Percentiles rank a stretch among this genome's conserved stretches.
Evolutionary conservation across 805 yeast species (phyloP).

Genomic region (Lachancea fermentati): DNA sequence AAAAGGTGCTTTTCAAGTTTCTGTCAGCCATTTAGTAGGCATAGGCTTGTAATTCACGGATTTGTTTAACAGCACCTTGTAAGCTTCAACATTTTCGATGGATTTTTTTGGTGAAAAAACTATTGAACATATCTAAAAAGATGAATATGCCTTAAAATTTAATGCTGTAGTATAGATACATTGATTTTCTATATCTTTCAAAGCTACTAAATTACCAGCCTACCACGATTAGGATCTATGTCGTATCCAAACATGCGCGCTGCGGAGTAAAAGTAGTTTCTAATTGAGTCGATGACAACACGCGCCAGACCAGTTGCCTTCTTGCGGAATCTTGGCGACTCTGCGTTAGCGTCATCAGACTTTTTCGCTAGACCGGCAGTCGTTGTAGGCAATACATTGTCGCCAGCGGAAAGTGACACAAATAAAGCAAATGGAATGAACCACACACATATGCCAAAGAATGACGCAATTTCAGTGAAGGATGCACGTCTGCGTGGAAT

Average conservation of each 20-base stretch:
- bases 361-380: slow-evolving; percentile 28
- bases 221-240: slow-evolving; percentile 51
- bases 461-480: slow-evolving; percentile 88
- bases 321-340: slow-evolving; percentile 31
- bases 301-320: slow-evolving; percentile 65
- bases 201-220: slow-evolving; percentile 14
- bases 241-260: slow-evolving; percentile 62
- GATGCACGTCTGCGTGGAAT: slow-evolving; percentile 65
- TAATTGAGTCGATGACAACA: slow-evolving; percentile 48
- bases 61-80: too few species aligned
- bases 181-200: neutral
- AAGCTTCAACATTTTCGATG: too few species aligned
- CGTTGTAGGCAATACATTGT: slow-evolving; percentile 68
- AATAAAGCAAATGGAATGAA: slow-evolving; percentile 87
- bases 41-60: too few species aligned
- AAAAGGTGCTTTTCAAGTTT: slow-evolving; percentile 4
- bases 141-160: too few species aligned
- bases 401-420: slow-evolving; percentile 88
- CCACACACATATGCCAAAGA: slow-evolving; percentile 93
- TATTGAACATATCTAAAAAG: too few species aligned
- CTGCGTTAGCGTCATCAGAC: slow-evolving; percentile 30
- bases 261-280: slow-evolving; percentile 40
- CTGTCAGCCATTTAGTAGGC: too few species aligned
- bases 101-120: too few species aligned
- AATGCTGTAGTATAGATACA: too few species aligned